phyloP scores from a whole-genome alignment of 306 rosid species.

The Cucurbita ficifolia region DNA sequence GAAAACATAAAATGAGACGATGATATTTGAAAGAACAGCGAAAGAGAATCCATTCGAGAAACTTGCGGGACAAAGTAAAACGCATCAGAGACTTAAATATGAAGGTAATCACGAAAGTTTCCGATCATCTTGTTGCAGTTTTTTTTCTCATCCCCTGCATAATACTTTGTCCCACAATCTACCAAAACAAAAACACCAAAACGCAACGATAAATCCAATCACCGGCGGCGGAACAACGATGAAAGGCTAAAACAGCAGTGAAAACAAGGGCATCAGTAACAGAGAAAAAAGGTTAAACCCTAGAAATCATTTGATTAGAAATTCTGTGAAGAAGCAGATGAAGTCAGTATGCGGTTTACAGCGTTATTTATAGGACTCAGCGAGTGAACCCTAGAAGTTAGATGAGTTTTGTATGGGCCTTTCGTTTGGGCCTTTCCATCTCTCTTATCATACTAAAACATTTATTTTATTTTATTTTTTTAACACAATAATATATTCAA shows the following conservation, averaged over 20 bases:
- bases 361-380: background rate
- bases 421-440: background rate
- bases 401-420: background rate
- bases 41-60: background rate
- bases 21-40: background rate
- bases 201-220: background rate
- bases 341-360: background rate
- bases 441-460: too few species aligned
- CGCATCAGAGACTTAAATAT: constrained; percentile 14
- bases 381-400: background rate
- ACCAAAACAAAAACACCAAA: background rate
- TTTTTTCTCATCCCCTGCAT: constrained; percentile 7
- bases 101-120: constrained; percentile 4
- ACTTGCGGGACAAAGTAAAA: background rate
- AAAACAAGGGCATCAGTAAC: background rate
- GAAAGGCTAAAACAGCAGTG: background rate
- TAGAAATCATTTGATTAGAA: too few species aligned
- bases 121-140: constrained; percentile 15
- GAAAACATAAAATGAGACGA: background rate
- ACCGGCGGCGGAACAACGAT: too few species aligned
- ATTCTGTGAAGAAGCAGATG: too few species aligned
- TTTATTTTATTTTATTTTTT: too few species aligned
- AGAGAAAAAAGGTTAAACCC: background rate
- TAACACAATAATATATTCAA: too few species aligned
- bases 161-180: background rate